Base-by-base conservation (phyloP, 768 basidiomycete species). In the Phylloporus scabripes region DNA sequence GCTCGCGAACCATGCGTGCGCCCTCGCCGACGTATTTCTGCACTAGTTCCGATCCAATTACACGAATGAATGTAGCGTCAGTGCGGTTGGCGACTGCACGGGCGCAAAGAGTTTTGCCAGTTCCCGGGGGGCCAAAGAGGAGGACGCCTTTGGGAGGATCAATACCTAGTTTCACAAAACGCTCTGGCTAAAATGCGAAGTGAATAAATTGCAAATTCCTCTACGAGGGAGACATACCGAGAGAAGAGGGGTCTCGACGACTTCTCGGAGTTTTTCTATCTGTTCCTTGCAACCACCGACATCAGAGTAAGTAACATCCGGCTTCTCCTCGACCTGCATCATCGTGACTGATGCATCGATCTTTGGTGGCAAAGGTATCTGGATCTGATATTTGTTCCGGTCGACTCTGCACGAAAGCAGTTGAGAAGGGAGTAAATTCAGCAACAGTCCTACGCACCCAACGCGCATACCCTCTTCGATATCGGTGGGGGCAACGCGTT, bases 381-480 rank as follows among this genome's bases (percentile, higher is more conserved):
- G 92, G 52, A 99, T 98, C 67, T 98, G 94, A 67, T 99, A 99
- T 70, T 98, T 89, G 60, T 87, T 89, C 43, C 93, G 83, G 70
- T 95, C 93, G 45, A 97, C 94, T 39, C 93, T 96, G 58, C 12
- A 33, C 20, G 42, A 49, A 57, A 14, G 8, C 42, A 14, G 45
- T 49, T 15, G 32, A 32, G 5, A 57, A 48, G 45, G 6, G 38
- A 37, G 43, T 28, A 45, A 26, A 5, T 24, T 28, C 15, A 15
- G 2, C 9, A 39, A 15, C 5, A n/a, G 42, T 12, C 15, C 15
- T 23, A 56, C 90, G 63, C 63, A 97, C 95, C 95, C 96, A 34
- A 99, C 96, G 46, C 96, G 86, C 96, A 99, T 99, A n/a, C 96
- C 96, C 74, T 99, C 96, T 68, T 99, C 96, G 46, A 99, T 93